Evolutionary conservation across 805 yeast species (phyloP).

Genomic region (Saturnispora gosingensis): DNA sequence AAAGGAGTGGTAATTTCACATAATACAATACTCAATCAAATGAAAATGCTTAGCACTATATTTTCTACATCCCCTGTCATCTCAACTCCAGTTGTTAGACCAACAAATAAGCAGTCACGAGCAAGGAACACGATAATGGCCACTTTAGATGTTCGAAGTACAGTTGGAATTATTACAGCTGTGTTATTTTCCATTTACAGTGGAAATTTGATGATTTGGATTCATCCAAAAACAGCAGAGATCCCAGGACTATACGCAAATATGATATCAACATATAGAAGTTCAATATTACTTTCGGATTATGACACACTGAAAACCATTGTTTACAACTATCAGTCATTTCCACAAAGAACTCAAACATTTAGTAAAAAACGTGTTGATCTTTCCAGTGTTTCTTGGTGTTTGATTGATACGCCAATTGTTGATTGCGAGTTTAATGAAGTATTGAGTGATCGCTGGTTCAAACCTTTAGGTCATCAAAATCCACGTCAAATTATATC

Average conservation of each 20-base stretch:
- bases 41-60: conserved; percentile 64
- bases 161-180: conserved; percentile 82
- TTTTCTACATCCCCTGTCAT: conserved; percentile 49
- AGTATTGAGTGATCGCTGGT: conserved; percentile 80
- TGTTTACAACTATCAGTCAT: conserved; percentile 83
- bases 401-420: conserved; percentile 76
- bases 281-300: conserved; percentile 72
- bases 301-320: conserved; percentile 84
- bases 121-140: conserved; percentile 50
- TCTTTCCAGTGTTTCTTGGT: conserved; percentile 76
- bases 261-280: conserved; percentile 58
- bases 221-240: conserved; percentile 64
- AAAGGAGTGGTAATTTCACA: conserved; percentile 93
- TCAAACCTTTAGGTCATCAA: conserved; percentile 80
- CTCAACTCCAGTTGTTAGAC: conserved; percentile 36
- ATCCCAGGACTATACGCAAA: conserved; percentile 84
- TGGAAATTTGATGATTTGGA: conserved; percentile 76
- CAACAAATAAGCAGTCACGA: conserved; percentile 38
- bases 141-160: conserved; percentile 61
- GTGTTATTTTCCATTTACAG: conserved; percentile 71
- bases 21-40: conserved; percentile 78
- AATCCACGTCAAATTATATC: conserved; percentile 69
- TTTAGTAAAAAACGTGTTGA: conserved; percentile 71
- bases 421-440: conserved; percentile 92
- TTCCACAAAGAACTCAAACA: conserved; percentile 76